Evolutionary conservation across 352 stramenopile species (phyloP).

Genomic region (Phytophthora niederhauseri): DNA sequence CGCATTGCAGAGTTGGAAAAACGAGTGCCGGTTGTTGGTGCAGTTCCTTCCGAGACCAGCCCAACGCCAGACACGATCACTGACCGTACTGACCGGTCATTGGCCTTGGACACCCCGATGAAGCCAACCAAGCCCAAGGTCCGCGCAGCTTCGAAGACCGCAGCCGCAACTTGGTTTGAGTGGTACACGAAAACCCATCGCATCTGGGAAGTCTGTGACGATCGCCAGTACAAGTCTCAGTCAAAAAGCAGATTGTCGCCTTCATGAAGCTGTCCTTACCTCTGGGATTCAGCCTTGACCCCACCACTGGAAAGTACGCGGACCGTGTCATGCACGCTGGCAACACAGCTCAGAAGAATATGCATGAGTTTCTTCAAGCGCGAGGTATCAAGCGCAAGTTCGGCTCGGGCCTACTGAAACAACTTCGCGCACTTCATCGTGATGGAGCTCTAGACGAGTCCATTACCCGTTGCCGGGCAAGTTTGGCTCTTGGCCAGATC

Average conservation of each 20-base stretch:
- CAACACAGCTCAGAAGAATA: background rate
- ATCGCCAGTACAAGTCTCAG: too few relatives aligned
- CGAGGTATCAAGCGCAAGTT: background rate
- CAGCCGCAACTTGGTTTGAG: background rate
- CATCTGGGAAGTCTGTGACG: too few relatives aligned
- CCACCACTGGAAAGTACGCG: background rate
- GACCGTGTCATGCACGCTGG: background rate
- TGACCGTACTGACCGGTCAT: too few relatives aligned
- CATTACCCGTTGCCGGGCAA: background rate
- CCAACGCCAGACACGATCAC: too few relatives aligned
- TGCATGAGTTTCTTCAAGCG: background rate
- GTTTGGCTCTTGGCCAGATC: background rate
- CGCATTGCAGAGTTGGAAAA: too few relatives aligned
- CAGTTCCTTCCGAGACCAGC: too few relatives aligned
- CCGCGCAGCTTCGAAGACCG: background rate
- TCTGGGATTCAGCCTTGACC: background rate
- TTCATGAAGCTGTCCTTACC: background rate
- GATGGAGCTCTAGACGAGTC: background rate
- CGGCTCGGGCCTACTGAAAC: background rate
- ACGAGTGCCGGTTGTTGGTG: too few relatives aligned
- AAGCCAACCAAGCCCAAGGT: background rate
- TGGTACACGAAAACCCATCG: too few relatives aligned
- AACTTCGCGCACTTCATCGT: background rate
- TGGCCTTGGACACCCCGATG: too few relatives aligned
- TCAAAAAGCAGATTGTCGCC: background rate